A percentile compares a stretch with the other conserved stretches of the same genome.
Conservation (phyloP, 2,329 filamentous ascomycete genomes). For the Aciculosporium take region DNA sequence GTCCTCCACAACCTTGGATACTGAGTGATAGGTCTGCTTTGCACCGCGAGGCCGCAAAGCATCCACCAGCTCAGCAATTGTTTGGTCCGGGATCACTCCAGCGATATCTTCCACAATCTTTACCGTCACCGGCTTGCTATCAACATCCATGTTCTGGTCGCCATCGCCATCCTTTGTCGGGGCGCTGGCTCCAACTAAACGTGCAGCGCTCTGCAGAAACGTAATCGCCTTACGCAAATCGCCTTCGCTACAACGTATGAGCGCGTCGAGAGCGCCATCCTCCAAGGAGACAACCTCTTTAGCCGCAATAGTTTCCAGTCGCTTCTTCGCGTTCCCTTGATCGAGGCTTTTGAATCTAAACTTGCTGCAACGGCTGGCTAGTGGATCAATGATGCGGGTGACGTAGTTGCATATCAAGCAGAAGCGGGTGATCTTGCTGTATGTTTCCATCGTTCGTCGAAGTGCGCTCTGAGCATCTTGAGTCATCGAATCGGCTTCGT, state of each 20-base stretch:
- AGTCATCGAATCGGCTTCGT: constrained; percentile 98
- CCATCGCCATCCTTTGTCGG: constrained; percentile 33
- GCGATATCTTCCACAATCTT: constrained; percentile 86
- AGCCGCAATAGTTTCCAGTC: constrained; percentile 70
- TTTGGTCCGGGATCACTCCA: constrained; percentile 70
- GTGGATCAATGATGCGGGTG: constrained; percentile 89
- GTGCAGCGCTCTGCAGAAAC: constrained; percentile 84
- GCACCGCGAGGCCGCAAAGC: constrained; percentile 61
- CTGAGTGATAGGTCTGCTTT: constrained; percentile 52
- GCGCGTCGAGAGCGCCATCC: constrained; percentile 63
- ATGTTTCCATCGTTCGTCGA: constrained; percentile 94
- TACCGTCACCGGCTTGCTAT: constrained; percentile 52
- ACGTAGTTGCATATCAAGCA: constrained; percentile 98
- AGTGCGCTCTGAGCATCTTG: constrained; percentile 92
- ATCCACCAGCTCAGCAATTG: constrained; percentile 55
- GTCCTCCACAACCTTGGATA: constrained; percentile 71
- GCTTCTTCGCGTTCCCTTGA: constrained; percentile 63
- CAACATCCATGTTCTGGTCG: constrained; percentile 48
- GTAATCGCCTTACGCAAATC: constrained; percentile 95
- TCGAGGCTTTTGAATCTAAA: constrained; percentile 96
- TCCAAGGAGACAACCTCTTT: constrained; percentile 65
- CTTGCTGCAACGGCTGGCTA: constrained; percentile 87
- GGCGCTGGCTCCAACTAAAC: constrained; percentile 58
- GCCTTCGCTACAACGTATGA: constrained; percentile 81
- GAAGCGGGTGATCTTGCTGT: constrained; percentile 90